These are phyloP conservation scores for Pleurotus giganteus DNA, from an alignment of 768 basidiomycete species.

Conservation along the genomic window DNA sequence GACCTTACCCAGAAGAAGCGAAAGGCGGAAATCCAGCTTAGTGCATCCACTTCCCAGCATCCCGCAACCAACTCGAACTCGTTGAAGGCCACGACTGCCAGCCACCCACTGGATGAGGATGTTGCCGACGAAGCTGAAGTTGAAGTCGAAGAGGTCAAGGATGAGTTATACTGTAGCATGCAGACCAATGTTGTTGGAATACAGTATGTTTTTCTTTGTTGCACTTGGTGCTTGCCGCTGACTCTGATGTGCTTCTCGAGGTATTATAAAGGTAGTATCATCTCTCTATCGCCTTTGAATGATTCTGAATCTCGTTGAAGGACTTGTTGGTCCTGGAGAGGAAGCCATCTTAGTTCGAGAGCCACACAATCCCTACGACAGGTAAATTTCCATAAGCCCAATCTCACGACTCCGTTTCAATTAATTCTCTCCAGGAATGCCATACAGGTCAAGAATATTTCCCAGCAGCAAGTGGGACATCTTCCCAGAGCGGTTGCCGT, in stretches of 20 bases:
- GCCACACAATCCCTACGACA: slow-evolving; percentile 67
- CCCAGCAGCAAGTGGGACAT: slow-evolving; percentile 76
- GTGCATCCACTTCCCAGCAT: background rate
- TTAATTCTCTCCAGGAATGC: slow-evolving; percentile 51
- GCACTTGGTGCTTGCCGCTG: background rate
- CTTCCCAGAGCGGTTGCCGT: slow-evolving; percentile 57
- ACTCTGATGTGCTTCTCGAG: slow-evolving; percentile 32
- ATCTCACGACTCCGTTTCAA: background rate
- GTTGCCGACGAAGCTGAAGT: slow-evolving; percentile 43
- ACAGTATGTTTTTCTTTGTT: slow-evolving; percentile 51
- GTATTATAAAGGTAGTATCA: slow-evolving; percentile 5
- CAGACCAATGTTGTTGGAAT: slow-evolving; percentile 73
- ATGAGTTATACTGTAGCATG: slow-evolving; percentile 67
- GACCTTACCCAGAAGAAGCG: slow-evolving; percentile 42
- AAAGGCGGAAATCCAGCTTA: slow-evolving; percentile 29
- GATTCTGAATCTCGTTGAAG: slow-evolving; percentile 24
- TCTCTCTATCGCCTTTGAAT: slow-evolving; percentile 3
- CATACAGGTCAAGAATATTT: slow-evolving; percentile 80
- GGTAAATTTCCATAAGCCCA: slow-evolving; percentile 30
- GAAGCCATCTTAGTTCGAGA: slow-evolving; percentile 69
- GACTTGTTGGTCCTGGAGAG: slow-evolving; percentile 78
- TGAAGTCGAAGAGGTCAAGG: slow-evolving; percentile 45
- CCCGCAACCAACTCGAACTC: slow-evolving; percentile 9
- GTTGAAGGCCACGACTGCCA: too few relatives aligned
- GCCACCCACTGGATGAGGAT: too few relatives aligned